A percentile compares a stretch with the other conserved stretches of the same genome.
These are phyloP conservation scores for Cladosporium halotolerans DNA, from an alignment of 2,329 filamentous ascomycete genomes.

Conservation along the genomic window DNA sequence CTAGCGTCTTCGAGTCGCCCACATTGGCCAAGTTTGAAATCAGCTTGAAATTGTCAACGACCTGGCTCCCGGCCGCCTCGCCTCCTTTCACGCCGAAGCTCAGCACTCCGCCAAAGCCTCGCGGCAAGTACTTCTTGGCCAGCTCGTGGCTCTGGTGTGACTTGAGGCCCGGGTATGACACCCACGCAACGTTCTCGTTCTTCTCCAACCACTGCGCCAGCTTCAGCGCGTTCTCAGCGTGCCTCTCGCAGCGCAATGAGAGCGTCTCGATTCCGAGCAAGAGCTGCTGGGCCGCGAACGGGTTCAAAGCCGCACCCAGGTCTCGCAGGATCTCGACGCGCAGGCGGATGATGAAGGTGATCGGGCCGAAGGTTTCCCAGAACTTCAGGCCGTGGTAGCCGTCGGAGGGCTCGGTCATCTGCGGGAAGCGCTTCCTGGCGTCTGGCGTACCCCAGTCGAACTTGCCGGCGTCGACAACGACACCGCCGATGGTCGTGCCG, in stretches of 20 bases:
- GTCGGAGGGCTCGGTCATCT: conserved; percentile 81
- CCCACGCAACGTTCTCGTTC: conserved; percentile 82
- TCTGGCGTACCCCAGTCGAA: conserved; percentile 87
- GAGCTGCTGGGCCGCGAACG: conserved; percentile 88
- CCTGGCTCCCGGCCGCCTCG: conserved; percentile 70
- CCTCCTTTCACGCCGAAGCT: conserved; percentile 92
- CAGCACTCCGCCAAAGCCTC: conserved; percentile 83
- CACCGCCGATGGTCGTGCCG: conserved; percentile 77
- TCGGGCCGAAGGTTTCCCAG: conserved; percentile 81
- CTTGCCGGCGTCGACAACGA: conserved; percentile 81
- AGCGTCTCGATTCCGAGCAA: conserved; percentile 86
- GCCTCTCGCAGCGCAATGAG: conserved; percentile 76
- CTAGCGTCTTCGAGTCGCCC: conserved; percentile 88
- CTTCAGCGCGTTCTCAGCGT: conserved; percentile 74
- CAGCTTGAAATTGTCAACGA: conserved; percentile 91
- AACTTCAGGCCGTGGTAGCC: conserved; percentile 93
- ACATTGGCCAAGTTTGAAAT: conserved; percentile 96
- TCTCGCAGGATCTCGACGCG: conserved; percentile 89
- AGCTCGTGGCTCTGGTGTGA: conserved; percentile 72
- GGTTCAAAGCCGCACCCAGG: conserved; percentile 73
- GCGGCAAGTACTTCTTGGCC: conserved; percentile 80
- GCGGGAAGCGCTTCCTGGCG: conserved; percentile 64
- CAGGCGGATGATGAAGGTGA: conserved; percentile 76
- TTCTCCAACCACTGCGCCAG: conserved; percentile 78
- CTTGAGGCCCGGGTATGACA: conserved; percentile 83